Evolutionary conservation across 495 filamentous ascomycete genomes (phyloP), one percentile per base, ranked within the genome.

Genomic region (Penicillium egyptiacum): DNA sequence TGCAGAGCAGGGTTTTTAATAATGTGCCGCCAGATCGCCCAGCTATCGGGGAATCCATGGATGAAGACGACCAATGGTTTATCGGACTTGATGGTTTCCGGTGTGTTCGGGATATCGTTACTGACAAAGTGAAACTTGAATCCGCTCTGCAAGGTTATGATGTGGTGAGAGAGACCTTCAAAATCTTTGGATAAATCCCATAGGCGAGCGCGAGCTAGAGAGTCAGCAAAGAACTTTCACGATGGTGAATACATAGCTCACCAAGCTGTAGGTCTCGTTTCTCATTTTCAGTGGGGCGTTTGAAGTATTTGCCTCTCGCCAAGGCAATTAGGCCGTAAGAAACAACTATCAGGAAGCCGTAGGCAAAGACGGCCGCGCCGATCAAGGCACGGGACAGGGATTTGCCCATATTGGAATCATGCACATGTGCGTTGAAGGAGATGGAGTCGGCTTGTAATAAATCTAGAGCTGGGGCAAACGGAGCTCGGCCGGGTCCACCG

Each of bases 31-130:
- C 80, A 85, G 25, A 83, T 58, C 1, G 71, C 71, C 74, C 77
- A 83, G 53, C 78, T 82, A 59, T 85, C 82, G 8, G 82, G 82
- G 53, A 83, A 85, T 30, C 82, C 82, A 60, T 85, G 82, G 26
- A 84, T 70, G 63, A 83, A 79, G 35, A 85, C 77, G 11, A 82
- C 70, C 48, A 85, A 63, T 0, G 75, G 75, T 30, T 67, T 72
- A 26, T 73, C 69, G 4, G 66, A 67, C 17, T 57, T 60, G 30
- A 64, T 35, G n/a, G 58, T 59, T 5, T 58, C 53, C 0, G 61
- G 31, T 7, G 55, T 58, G 39, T 59, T 58, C 0, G 69, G 62
- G 5, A 45, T 48, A 23, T 70, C 67, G 59, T 77, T 79, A 58
- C 71, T 71, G 14, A 84, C 60, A 50, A 84, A 83, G 56, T 84